Base-by-base conservation (phyloP, 495 filamentous ascomycete species). In the Penicillium riverlandense region DNA sequence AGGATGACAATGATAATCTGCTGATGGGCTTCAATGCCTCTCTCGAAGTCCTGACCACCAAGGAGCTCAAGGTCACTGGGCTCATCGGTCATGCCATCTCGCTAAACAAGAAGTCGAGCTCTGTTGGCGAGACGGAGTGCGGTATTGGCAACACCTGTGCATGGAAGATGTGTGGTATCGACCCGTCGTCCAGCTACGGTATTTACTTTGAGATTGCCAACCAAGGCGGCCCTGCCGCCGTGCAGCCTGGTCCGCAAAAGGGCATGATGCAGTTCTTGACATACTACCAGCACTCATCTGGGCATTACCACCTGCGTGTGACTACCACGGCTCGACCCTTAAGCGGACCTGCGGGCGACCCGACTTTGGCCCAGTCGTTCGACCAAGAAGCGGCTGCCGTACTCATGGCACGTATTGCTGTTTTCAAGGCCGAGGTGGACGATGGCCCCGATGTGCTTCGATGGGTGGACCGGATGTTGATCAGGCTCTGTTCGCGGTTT, bases 101-200 rank as follows among this genome's bases (percentile, higher is more conserved):
- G 4, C 69, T 96, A 59, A 96, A 96, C 72, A 99, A 97, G 73
- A 99, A 99, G 60, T 96, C 92, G 2, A 83, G 85, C 8, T 95
- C 88, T 6, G 94, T 99, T 27, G 94, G 94, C 36, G 94, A 99
- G 70, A 97, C 92, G 0, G 94, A 99, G 61, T 94, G 90, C 63
- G 94, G 94, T 53, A 96, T 97, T 54, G 94, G 94, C 57, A 97
- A 97, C 58, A 99, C 94, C 7, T 97, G 94, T 67, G 91, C 90
- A 2, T 99, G 94, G 94, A 99, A 97, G 69, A 96, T 99, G 90
- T 97, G 92, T 56, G 88, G 88, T 46, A 96, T 99, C 48, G 90
- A 96, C 54, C 94, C 94, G 28, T 83, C 81, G 40, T 82, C 92
- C 27, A 95, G 89, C 54, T 96, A 96, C 51, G 94, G 90, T 40